Conservation (phyloP, 139 green algal species). For the Tetraselmis chui region DNA sequence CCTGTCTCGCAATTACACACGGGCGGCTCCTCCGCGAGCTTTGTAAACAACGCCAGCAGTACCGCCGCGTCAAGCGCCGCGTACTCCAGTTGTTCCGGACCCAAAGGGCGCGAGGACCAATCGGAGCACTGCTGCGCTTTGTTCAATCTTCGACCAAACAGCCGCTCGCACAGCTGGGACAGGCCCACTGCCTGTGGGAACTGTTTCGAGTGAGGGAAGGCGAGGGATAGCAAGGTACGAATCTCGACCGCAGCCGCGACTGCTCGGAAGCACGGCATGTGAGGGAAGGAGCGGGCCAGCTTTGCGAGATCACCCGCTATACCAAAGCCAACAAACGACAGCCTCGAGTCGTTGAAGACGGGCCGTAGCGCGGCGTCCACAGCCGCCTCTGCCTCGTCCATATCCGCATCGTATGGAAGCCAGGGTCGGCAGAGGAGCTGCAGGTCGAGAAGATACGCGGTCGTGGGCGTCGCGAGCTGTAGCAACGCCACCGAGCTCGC, state of each 20-base stretch:
- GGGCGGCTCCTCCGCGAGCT: not conserved
- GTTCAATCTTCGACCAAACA: slow-evolving; percentile 24
- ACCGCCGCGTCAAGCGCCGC: slow-evolving; percentile 24
- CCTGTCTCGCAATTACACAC: not conserved
- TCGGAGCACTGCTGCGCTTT: slow-evolving; percentile 30
- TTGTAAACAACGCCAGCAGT: slow-evolving; percentile 22
- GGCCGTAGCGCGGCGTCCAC: slow-evolving; percentile 12
- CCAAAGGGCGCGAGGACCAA: slow-evolving; percentile 26
- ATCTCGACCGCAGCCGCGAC: not conserved
- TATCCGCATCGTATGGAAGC: not conserved
- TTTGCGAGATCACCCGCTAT: slow-evolving; percentile 16
- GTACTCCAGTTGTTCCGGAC: slow-evolving; percentile 19
- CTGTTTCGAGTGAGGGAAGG: slow-evolving; percentile 10
- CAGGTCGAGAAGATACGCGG: slow-evolving; percentile 25
- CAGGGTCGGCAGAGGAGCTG: slow-evolving; percentile 15
- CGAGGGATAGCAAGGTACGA: slow-evolving; percentile 24
- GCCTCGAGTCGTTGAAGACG: slow-evolving; percentile 12
- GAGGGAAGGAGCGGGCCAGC: slow-evolving; percentile 27
- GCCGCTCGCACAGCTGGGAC: not conserved
- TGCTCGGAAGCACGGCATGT: slow-evolving; percentile 26
- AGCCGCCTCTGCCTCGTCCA: not conserved
- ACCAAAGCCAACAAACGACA: slow-evolving; percentile 30
- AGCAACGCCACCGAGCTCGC: slow-evolving; percentile 22
- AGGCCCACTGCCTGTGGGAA: slow-evolving; percentile 18
- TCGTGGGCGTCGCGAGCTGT: slow-evolving; percentile 13